Conservation (phyloP, 2,329 filamentous ascomycete genomes). For the Colletotrichum kahawae region DNA sequence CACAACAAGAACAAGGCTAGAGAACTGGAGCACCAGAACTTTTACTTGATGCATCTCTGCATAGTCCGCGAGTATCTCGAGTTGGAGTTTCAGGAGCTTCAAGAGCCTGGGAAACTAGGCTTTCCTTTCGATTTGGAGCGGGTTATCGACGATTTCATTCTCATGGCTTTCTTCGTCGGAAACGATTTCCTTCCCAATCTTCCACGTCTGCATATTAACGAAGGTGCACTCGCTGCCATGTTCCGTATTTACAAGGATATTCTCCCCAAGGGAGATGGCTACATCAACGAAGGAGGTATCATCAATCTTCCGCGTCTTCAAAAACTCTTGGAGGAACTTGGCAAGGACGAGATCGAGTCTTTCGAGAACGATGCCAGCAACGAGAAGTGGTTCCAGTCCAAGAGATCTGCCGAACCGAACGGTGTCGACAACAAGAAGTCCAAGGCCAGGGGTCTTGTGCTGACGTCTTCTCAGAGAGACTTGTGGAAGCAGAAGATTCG, state of each 20-base stretch:
- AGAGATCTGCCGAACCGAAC: slow-evolving; percentile 72
- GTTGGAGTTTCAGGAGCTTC: slow-evolving; percentile 93
- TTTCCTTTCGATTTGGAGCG: slow-evolving; percentile 93
- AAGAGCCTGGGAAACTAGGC: slow-evolving; percentile 71
- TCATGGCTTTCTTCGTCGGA: slow-evolving; percentile 99
- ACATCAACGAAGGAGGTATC: slow-evolving; percentile 93
- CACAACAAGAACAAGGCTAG: slow-evolving; percentile 88
- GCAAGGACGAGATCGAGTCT: slow-evolving; percentile 87
- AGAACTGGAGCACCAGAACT: slow-evolving; percentile 98
- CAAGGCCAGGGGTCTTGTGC: slow-evolving; percentile 67
- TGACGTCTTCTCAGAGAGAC: slow-evolving; percentile 81
- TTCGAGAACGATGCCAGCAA: slow-evolving; percentile 92
- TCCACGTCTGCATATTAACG: slow-evolving; percentile 96
- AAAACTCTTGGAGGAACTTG: slow-evolving; percentile 80
- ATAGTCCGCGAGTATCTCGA: slow-evolving; percentile 97
- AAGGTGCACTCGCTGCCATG: slow-evolving; percentile 95
- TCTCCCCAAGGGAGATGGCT: slow-evolving; percentile 85
- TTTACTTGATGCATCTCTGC: slow-evolving; percentile 95
- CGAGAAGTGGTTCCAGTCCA: slow-evolving; percentile 89
- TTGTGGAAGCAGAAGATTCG: slow-evolving; percentile 83
- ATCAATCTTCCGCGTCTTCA: slow-evolving; percentile 86
- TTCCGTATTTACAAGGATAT: slow-evolving; percentile 95
- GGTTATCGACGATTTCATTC: slow-evolving; percentile 98
- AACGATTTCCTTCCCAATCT: slow-evolving; percentile 99
- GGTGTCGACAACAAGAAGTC: slow-evolving; percentile 57